These are phyloP conservation scores for Blastobotrys terrestris DNA, from an alignment of 805 yeast genomes.

Conservation along the genomic window DNA sequence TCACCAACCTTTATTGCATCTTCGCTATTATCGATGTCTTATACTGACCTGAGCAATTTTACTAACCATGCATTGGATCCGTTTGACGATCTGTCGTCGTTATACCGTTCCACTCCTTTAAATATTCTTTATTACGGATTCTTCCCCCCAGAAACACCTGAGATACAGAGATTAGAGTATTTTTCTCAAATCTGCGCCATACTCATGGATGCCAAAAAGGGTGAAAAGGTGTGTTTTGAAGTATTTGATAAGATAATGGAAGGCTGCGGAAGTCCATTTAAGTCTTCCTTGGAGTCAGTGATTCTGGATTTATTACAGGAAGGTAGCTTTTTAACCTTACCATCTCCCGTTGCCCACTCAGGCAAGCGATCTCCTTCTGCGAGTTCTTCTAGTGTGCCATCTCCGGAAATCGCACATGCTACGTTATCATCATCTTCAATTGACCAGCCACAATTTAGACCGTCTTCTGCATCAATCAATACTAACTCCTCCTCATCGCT, in stretches of 20 bases:
- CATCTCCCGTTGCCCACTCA: background rate
- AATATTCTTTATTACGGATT: conserved; percentile 29
- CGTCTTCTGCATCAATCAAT: background rate
- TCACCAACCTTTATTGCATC: conserved; percentile 32
- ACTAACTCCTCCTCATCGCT: conserved; percentile 12
- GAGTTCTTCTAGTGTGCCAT: conserved; percentile 5
- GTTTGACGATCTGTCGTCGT: conserved; percentile 20
- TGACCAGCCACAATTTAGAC: background rate
- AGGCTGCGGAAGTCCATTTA: conserved; percentile 10
- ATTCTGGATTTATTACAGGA: conserved; percentile 17
- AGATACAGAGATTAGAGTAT: conserved; percentile 20
- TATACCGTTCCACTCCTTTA: conserved; percentile 23
- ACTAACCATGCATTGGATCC: conserved; percentile 11
- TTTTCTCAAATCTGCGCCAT: conserved; percentile 24
- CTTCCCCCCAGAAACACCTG: conserved; percentile 23
- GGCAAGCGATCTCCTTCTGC: background rate
- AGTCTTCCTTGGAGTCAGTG: conserved; percentile 13
- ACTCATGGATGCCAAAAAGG: conserved; percentile 18
- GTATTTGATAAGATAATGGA: conserved; percentile 18
- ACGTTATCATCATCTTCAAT: conserved; percentile 13
- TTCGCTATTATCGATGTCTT: conserved; percentile 21
- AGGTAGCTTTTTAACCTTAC: conserved; percentile 17
- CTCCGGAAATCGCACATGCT: conserved; percentile 8
- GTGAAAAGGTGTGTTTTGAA: conserved; percentile 17
- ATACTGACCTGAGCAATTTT: conserved; percentile 14